phyloP scores from a whole-genome alignment of 768 basidiomycete genomes.

The Leucocoprinus sp. region DNA sequence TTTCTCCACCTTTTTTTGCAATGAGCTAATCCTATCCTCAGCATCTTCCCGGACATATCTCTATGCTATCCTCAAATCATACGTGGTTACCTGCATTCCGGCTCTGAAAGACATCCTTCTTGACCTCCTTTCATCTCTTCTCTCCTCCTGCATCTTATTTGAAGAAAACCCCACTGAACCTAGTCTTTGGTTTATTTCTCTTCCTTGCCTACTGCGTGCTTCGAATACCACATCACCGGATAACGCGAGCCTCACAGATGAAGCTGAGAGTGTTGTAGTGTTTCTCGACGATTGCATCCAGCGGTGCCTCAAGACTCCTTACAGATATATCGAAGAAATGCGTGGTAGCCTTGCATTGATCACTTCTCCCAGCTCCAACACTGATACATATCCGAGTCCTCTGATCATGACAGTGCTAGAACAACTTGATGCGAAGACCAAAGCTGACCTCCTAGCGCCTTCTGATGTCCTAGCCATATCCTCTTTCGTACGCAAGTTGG shows the following conservation, averaged over 20 bases:
- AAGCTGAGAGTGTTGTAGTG: slow-evolving; percentile 43
- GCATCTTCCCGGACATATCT: slow-evolving; percentile 49
- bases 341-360: slow-evolving; percentile 23
- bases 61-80: slow-evolving; percentile 61
- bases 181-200: slow-evolving; percentile 59
- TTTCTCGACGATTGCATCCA: slow-evolving; percentile 87
- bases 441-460: slow-evolving; percentile 41
- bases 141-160: slow-evolving; percentile 71
- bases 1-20: neutral
- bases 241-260: slow-evolving; percentile 43
- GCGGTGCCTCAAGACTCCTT: slow-evolving; percentile 74
- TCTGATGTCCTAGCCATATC: slow-evolving; percentile 58
- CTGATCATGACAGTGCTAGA: slow-evolving; percentile 76
- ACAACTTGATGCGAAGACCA: slow-evolving; percentile 63
- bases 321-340: slow-evolving; percentile 77
- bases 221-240: slow-evolving; percentile 39
- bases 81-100: slow-evolving; percentile 38
- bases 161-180: slow-evolving; percentile 70
- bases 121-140: slow-evolving; percentile 51
- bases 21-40: neutral
- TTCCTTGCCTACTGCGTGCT: slow-evolving; percentile 40
- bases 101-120: slow-evolving; percentile 37
- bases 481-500: slow-evolving; percentile 55
- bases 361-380: slow-evolving; percentile 6
- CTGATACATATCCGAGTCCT: slow-evolving; percentile 26